Base-by-base conservation (phyloP, 2,329 filamentous ascomycete genomes). In the Diaporthe sp. region DNA sequence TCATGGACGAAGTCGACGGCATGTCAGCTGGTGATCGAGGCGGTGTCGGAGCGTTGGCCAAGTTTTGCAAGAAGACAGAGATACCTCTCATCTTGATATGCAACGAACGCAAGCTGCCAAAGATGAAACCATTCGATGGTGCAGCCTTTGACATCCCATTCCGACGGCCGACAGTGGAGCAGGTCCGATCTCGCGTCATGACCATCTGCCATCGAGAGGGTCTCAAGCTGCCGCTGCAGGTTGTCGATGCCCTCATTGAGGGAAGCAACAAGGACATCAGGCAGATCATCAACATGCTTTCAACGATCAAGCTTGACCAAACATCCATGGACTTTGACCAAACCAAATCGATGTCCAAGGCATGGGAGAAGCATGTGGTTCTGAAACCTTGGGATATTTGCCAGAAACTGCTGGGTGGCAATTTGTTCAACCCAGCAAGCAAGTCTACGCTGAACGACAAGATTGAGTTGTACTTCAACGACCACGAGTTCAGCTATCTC, bases 1-100 rank as follows among this genome's bases (percentile, higher is more conserved):
- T 99, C 84, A 98, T 99, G 97, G 97, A 99, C 79, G 97, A 99
- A 84, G 97, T 99, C 6, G 97, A 99, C 80, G 97, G 97, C 70
- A 98, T 99, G 97, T 98, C 96, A 76, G 96, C 95, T 47, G 97
- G 97, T 81, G 97, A 99, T 82, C 93, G 97, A 76, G 97, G 97
- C 78, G 97, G 97, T 83, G 97, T 99, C 64, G 97, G 96, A 68
- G 97, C 97, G 40, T 88, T 99, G 73, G 96, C 97, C 73, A 95
- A 97, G 74, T 93, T 98, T 71, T 98, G 96, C 88, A 98, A 94
- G 86, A 98, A 97, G 87, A 97, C 96, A 0, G 92, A 97, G 78
- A 92, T 99, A 33, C 97, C 97, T 0, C 93, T 99, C 82, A 98
- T 99, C 78, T 89, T 99, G 72, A 98, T 99, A 79, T 99, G 97